Conservation (phyloP, 179 eudicot genomes). For the Beta lomatogona region DNA sequence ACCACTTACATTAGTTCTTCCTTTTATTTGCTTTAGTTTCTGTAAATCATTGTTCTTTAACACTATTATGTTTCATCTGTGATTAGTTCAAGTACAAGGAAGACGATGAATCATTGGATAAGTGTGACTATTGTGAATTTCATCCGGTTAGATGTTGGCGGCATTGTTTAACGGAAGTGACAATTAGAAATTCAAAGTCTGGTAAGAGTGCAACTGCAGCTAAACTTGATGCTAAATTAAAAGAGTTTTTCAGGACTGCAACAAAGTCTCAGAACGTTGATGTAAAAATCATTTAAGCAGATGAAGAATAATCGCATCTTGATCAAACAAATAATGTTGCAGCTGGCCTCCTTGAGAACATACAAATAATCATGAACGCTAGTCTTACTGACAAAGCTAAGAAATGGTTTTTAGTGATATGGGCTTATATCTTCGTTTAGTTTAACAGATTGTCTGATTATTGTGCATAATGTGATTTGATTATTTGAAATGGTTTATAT, state of each 20-base stretch:
- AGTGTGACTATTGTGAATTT: background rate
- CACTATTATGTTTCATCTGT: background rate
- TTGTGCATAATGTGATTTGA: too few species aligned
- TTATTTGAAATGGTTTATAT: too few species aligned
- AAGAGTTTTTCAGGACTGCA: background rate
- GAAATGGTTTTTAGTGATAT: too few species aligned
- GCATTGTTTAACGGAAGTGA: background rate
- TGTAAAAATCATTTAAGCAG: background rate
- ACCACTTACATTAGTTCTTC: too few species aligned
- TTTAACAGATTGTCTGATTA: too few species aligned
- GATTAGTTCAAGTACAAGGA: conserved; percentile 2
- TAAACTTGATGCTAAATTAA: background rate
- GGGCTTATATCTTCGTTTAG: too few species aligned
- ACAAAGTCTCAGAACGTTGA: background rate
- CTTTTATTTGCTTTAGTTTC: background rate
- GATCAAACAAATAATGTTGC: too few species aligned
- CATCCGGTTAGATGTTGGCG: conserved; percentile 7
- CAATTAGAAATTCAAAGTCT: background rate
- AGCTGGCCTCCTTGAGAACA: too few species aligned
- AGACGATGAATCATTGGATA: background rate
- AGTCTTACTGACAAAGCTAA: too few species aligned
- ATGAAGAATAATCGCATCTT: too few species aligned
- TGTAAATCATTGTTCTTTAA: too few species aligned
- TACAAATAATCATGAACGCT: too few species aligned
- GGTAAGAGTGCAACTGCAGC: background rate